Conservation (phyloP, 305 asterid species). For the Fraxinus dipetala region DNA sequence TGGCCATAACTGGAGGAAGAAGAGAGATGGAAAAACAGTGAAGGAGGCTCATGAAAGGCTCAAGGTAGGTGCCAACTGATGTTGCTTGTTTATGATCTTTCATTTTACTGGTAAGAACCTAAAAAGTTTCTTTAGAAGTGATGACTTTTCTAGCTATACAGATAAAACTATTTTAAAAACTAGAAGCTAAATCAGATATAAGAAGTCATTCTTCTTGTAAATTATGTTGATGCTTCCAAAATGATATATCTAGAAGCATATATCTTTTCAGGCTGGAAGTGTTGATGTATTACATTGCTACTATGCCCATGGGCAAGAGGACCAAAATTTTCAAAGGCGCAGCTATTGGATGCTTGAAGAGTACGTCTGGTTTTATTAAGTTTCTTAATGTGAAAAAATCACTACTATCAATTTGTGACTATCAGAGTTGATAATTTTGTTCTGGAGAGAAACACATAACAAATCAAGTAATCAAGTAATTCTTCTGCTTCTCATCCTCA, state of each 20-base stretch:
- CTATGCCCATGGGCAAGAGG: slow-evolving; percentile 96
- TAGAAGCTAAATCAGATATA: neutral
- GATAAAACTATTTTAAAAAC: neutral
- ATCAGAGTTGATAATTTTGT: neutral
- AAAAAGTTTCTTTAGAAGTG: slow-evolving; percentile 6
- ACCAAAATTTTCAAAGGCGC: slow-evolving; percentile 91
- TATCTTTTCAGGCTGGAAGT: slow-evolving; percentile 72
- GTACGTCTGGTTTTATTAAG: slow-evolving; percentile 41
- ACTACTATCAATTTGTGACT: neutral
- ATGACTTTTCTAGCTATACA: neutral
- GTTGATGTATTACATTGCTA: slow-evolving; percentile 94
- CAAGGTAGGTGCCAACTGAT: slow-evolving; percentile 48
- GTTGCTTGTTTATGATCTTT: slow-evolving; percentile 22
- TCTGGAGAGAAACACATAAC: neutral
- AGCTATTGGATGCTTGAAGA: slow-evolving; percentile 99
- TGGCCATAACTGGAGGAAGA: slow-evolving; percentile 98
- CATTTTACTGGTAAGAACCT: slow-evolving; percentile 9
- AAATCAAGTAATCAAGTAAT: neutral
- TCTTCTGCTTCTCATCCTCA: neutral
- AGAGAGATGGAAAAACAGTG: slow-evolving; percentile 97
- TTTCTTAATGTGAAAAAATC: neutral
- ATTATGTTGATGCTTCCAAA: slow-evolving; percentile 21
- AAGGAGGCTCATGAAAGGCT: slow-evolving; percentile 99
- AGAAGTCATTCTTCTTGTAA: slow-evolving; percentile 13
- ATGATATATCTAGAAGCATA: slow-evolving; percentile 23